A percentile compares a stretch with the other conserved stretches of the same genome.
Conservation (phyloP, 23 red algal genomes). For the Gracilaria caudata region DNA sequence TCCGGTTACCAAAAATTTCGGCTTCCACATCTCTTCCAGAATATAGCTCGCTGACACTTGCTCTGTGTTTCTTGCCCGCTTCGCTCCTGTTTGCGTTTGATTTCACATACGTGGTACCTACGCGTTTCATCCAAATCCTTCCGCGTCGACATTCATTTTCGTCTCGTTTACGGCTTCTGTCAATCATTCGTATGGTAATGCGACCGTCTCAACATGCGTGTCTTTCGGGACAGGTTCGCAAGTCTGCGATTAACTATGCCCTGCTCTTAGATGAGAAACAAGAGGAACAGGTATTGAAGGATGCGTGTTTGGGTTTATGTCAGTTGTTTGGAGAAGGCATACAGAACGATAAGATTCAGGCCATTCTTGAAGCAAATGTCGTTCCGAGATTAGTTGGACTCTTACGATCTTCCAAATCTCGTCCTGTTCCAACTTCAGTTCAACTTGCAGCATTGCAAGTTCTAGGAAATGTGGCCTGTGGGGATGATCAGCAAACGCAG, state of each 20-base stretch:
- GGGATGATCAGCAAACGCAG: conserved; percentile 98
- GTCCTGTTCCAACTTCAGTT: conserved; percentile 75
- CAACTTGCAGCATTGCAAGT: conserved; percentile 95
- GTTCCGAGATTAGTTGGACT: conserved; percentile 85
- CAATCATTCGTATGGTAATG: neutral
- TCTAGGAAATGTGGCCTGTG: conserved; percentile 96
- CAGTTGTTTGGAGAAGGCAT: conserved; percentile 98
- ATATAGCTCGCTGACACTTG: neutral
- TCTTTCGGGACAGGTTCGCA: conserved; percentile 52
- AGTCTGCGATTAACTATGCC: conserved; percentile 71
- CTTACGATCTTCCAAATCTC: conserved; percentile 62
- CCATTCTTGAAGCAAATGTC: conserved; percentile 92
- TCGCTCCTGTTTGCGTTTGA: neutral
- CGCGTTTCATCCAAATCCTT: too few relatives aligned
- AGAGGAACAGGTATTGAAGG: conserved; percentile 86
- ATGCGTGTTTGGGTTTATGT: conserved; percentile 87
- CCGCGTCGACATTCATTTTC: neutral
- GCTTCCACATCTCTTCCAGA: neutral
- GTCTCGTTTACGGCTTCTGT: neutral
- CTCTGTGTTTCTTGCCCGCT: neutral
- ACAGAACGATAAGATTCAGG: conserved; percentile 96
- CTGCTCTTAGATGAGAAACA: conserved; percentile 66
- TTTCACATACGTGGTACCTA: neutral
- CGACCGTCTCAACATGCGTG: too few relatives aligned
- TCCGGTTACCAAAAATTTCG: neutral